Evolutionary conservation across 228 moss, liverwort and hornwort species (phyloP), one percentile per base, ranked within the genome.

Genomic region (Sphagnum magellanicum): DNA sequence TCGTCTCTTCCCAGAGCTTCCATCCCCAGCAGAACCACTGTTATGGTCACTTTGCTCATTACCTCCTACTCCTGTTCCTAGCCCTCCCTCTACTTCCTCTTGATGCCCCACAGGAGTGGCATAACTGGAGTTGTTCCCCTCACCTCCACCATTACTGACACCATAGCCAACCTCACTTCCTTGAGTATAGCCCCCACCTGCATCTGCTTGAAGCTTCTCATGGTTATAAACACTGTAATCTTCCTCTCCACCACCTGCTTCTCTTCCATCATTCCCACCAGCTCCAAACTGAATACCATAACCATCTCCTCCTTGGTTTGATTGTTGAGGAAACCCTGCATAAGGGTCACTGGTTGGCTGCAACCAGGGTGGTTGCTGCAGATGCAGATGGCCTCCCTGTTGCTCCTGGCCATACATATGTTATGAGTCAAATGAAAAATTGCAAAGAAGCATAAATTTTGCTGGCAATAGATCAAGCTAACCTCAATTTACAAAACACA

Each of bases 1-100:
- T 69, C 97, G 79, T 75, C 89, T 90, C 81, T 93, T 98, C 47
- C 91, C 93, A 62, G 91, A 81, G 68, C 81, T 80, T 16, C 72
- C 88, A 81, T 93, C 97, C 4, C 76, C 88, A 51, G 85, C 82
- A 48, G 70, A 71, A 66, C 72, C 80, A 15, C 64, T 63, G 50
- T 48, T 87, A 53, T 72, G 76, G 15, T 91, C 90, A 11, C 72
- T 77, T 50, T 73, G 78, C 50, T 16, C 57, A 63, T 82, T 77
- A 61, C 8, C 63, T 50, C 74, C 75, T 64, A 6, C 51, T 5
- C 65, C 79, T 52, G 53, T 73, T 10, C 67, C 82, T 14, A 50
- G 16, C 50, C 81, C 86, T 67, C 52, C 86, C 62, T 77, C 73
- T 16, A 51, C 71, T 57, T 60, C 71, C 61, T 46, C 67, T 63